Evolutionary conservation across 2,329 filamentous ascomycete genomes (phyloP).

Genomic region (Conoideocrella luteorostrata): DNA sequence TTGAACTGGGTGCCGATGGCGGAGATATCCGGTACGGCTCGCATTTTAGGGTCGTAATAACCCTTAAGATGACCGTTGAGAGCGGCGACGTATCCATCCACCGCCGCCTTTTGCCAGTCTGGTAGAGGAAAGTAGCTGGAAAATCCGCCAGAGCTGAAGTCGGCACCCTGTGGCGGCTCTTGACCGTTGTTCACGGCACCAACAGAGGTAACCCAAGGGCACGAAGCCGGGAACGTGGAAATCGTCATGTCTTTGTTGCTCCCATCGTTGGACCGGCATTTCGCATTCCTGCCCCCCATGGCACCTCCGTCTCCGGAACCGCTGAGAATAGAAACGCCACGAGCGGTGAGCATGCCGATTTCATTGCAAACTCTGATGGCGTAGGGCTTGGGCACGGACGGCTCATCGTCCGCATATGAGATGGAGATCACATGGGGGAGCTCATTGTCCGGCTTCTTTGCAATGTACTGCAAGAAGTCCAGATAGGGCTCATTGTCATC

Average conservation of each 20-base stretch:
- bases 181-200: slow-evolving; percentile 46
- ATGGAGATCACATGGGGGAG: slow-evolving; percentile 52
- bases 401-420: slow-evolving; percentile 54
- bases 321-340: slow-evolving; percentile 45
- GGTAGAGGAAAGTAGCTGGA: slow-evolving; percentile 42
- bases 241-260: slow-evolving; percentile 48
- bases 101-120: slow-evolving; percentile 36
- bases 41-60: slow-evolving; percentile 38
- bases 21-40: slow-evolving; percentile 46
- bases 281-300: slow-evolving; percentile 37
- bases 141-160: slow-evolving; percentile 47
- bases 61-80: slow-evolving; percentile 36
- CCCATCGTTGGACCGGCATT: slow-evolving; percentile 54
- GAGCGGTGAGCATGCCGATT: slow-evolving; percentile 46
- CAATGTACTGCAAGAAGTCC: slow-evolving; percentile 44
- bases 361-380: slow-evolving; percentile 46
- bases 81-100: slow-evolving; percentile 32
- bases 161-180: slow-evolving; percentile 33
- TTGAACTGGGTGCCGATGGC: slow-evolving; percentile 53
- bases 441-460: slow-evolving; percentile 34
- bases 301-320: slow-evolving; percentile 46
- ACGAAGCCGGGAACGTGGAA: slow-evolving; percentile 58
- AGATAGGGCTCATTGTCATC: slow-evolving; percentile 52
- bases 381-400: slow-evolving; percentile 45
- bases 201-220: slow-evolving; percentile 62